phyloP scores from a whole-genome alignment of 2,329 filamentous ascomycete genomes.

The Gremmenia infestans region DNA sequence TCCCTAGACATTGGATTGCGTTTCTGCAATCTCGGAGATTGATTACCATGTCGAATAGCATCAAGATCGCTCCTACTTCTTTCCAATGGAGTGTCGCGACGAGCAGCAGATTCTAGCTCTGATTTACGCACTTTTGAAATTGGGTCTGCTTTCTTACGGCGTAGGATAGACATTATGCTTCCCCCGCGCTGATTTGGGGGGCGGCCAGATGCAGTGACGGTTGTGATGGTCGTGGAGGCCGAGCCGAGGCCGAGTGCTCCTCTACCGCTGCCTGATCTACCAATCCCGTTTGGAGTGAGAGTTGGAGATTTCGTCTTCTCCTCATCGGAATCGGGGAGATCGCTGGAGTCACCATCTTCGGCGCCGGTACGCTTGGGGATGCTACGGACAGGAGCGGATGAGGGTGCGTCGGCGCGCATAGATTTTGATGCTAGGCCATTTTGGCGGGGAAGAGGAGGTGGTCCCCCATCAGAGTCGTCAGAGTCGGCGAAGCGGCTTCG shows the following conservation, averaged over 20 bases:
- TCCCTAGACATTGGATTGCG: slow-evolving; percentile 35
- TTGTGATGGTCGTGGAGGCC: no score
- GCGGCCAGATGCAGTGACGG: slow-evolving; percentile 11
- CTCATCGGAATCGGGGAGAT: slow-evolving; percentile 56
- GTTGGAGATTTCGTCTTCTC: slow-evolving; percentile 29
- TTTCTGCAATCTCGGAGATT: slow-evolving; percentile 43
- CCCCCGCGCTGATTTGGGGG: slow-evolving; percentile 37
- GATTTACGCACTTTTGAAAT: slow-evolving; percentile 49
- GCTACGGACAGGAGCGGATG: slow-evolving; percentile 40
- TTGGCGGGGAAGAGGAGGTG: slow-evolving; percentile 19
- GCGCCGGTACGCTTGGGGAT: slow-evolving; percentile 40
- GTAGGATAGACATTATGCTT: slow-evolving; percentile 56
- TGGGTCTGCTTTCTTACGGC: slow-evolving; percentile 55
- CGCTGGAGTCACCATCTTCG: slow-evolving; percentile 56
- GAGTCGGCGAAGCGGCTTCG: slow-evolving; percentile 56
- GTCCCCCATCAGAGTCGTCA: slow-evolving; percentile 50
- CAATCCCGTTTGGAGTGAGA: slow-evolving; percentile 20
- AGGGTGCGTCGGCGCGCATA: slow-evolving; percentile 18
- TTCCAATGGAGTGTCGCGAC: slow-evolving; percentile 59
- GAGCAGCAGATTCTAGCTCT: slow-evolving; percentile 53
- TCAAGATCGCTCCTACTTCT: slow-evolving; percentile 49
- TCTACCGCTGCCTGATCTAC: slow-evolving; percentile 34
- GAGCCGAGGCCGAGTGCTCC: slow-evolving; percentile 23
- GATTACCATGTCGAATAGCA: slow-evolving; percentile 34
- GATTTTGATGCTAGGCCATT: slow-evolving; percentile 10